Base-by-base conservation (phyloP, 768 basidiomycete species). In the Termitomyces sp. region DNA sequence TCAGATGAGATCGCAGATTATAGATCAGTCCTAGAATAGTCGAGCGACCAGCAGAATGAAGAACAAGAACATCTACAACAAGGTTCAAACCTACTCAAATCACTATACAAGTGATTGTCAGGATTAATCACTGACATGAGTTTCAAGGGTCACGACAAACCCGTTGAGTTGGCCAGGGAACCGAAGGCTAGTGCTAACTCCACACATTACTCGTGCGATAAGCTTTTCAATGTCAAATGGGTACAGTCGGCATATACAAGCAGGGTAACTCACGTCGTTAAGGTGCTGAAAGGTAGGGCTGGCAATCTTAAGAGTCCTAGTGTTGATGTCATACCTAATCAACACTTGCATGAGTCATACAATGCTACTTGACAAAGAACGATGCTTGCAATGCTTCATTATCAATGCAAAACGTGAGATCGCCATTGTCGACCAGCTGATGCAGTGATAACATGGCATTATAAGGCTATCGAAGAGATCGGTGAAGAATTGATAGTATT, bases 111-210 rank as follows among this genome's bases (percentile, higher is more conserved):
- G 20, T 43, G 60, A 5, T 42, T 40, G 61, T 54, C 34, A 66
- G 12, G 8, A 26, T 8, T 24, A 18, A 14, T 7, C 37, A 14
- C 20, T 4, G 6, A 51, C 20, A 26, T 16, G 40, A 30, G 13
- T 5, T 8, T 10, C 32, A 24, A 32, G 33, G n/a, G n/a, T 52
- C 12, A 37, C 34, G 20, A 68, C 82, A 12, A 58, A 89, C 89
- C 91, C 92, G 67, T 95, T 95, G 56, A 95, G 76, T 70, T 95
- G 93, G 32, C 93, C 93, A n/a, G 94, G 92, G 79, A 95, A 94
- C 40, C 93, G 88, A 57, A 95, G 76, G 65, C 91, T 91, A 2
- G 94, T 96, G 68, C 91, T 95, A 49, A 95, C 87, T 47, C 96
- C 96, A 60, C 91, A 90, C 93, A 98, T 96, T 37, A 96, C 93